Percentiles rank a stretch among this genome's conserved stretches.
phyloP scores from a whole-genome alignment of 2,329 filamentous ascomycete genomes.

The Exophiala calicioides region DNA sequence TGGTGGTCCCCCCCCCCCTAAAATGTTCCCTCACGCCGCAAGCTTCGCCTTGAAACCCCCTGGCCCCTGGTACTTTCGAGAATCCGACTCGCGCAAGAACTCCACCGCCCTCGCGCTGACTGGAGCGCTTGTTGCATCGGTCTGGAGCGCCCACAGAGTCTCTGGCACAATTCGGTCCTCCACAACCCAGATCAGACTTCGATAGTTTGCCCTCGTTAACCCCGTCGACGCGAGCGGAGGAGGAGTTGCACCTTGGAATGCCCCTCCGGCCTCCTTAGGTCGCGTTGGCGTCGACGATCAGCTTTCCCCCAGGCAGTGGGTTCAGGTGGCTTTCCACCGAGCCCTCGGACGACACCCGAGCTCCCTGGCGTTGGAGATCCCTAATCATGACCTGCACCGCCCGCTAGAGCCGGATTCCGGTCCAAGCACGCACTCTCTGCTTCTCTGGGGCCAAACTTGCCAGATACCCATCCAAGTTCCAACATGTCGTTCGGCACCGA shows the following conservation, averaged over 20 bases:
- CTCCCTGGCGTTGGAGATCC: background rate
- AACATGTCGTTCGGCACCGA: too few relatives aligned
- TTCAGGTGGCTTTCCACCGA: too few relatives aligned
- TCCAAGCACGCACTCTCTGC: too few relatives aligned
- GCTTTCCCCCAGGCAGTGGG: too few relatives aligned
- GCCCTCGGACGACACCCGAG: background rate
- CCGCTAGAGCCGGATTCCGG: background rate
- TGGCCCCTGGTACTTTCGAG: slow-evolving; percentile 3
- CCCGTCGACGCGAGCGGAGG: slow-evolving; percentile 6
- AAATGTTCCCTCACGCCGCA: too few relatives aligned
- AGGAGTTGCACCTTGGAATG: background rate
- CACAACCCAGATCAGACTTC: slow-evolving; percentile 6
- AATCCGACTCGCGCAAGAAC: slow-evolving; percentile 3
- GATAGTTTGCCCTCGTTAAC: slow-evolving; percentile 11
- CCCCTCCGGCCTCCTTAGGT: too few relatives aligned
- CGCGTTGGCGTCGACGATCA: too few relatives aligned
- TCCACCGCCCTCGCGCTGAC: slow-evolving; percentile 17
- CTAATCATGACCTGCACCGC: too few relatives aligned
- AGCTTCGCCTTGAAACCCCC: too few relatives aligned
- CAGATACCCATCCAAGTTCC: too few relatives aligned
- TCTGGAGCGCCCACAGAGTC: slow-evolving; percentile 2
- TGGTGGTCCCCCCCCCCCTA: too few relatives aligned
- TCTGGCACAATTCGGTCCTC: slow-evolving; percentile 6
- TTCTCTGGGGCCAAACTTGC: too few relatives aligned
- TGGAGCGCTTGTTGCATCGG: slow-evolving; percentile 18